Percentiles rank a stretch among this genome's conserved stretches.
phyloP scores from a whole-genome alignment of 2,329 filamentous ascomycete species.

The Talaromyces albobiverticillius region DNA sequence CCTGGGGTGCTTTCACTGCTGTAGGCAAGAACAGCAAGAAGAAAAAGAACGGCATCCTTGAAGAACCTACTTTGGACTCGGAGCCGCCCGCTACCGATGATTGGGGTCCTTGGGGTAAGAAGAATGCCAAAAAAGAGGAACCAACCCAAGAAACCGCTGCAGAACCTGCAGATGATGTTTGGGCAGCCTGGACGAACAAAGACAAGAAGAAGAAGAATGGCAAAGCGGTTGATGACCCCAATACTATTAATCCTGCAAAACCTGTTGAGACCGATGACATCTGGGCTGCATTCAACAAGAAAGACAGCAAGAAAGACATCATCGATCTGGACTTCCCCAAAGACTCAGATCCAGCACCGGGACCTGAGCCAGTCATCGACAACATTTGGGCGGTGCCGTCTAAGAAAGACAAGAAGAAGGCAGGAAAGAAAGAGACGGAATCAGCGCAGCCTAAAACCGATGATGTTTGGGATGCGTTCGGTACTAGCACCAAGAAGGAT shows the following conservation, averaged over 20 bases:
- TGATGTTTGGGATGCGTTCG: constrained; percentile 17
- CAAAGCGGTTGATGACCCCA: constrained; percentile 18
- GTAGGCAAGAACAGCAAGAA: constrained; percentile 46
- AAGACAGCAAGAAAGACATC: constrained; percentile 32
- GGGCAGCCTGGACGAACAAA: constrained; percentile 23
- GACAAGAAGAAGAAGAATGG: constrained; percentile 32
- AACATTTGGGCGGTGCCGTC: constrained; percentile 27
- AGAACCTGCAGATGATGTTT: constrained; percentile 16
- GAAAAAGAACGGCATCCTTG: constrained; percentile 38
- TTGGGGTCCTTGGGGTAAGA: constrained; percentile 24
- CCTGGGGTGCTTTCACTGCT: constrained; percentile 35
- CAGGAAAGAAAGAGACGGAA: constrained; percentile 21
- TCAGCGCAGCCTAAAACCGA: constrained; percentile 18
- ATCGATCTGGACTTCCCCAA: constrained; percentile 24
- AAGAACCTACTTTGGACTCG: constrained; percentile 14
- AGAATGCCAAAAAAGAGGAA: constrained; percentile 13
- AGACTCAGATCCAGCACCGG: constrained; percentile 11
- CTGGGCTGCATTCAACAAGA: constrained; percentile 23
- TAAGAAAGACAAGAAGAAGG: constrained; percentile 42
- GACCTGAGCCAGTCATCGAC: constrained; percentile 17
- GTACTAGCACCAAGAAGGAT: constrained; percentile 12
- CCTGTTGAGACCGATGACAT: constrained; percentile 21
- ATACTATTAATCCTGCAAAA: constrained; percentile 13
- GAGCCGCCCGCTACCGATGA: constrained; percentile 26
- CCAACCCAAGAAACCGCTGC: constrained; percentile 1